Conservation (phyloP, 805 yeast genomes). For the Yarrowia deformans region DNA sequence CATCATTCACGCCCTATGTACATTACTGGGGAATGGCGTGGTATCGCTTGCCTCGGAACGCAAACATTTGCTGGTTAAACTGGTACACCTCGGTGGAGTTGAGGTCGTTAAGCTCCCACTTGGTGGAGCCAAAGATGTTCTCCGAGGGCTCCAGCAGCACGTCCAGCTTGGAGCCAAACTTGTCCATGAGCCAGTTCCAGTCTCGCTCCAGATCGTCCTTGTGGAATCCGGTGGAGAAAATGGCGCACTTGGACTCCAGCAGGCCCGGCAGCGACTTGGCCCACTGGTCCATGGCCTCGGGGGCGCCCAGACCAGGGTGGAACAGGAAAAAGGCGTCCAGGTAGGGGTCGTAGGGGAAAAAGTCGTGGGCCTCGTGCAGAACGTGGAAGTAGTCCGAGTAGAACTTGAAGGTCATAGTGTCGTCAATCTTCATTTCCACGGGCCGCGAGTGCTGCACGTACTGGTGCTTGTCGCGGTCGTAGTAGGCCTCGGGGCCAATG, state of each 20-base stretch:
- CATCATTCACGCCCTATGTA: constrained; percentile 36
- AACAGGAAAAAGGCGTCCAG: constrained; percentile 89
- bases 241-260: constrained; percentile 90
- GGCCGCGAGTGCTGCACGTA: constrained; percentile 60
- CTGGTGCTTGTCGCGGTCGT: constrained; percentile 72
- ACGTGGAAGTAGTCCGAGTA: constrained; percentile 94
- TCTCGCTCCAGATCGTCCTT: constrained; percentile 74
- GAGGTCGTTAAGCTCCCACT: constrained; percentile 91
- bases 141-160: constrained; percentile 74
- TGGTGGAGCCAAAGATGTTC: constrained; percentile 83
- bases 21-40: constrained; percentile 65
- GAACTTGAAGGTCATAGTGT: constrained; percentile 72
- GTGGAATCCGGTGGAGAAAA: constrained; percentile 90
- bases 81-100: constrained; percentile 94
- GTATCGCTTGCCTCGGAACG: constrained; percentile 94
- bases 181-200: constrained; percentile 68
- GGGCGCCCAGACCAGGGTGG: constrained; percentile 93
- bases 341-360: constrained; percentile 98
- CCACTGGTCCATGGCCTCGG: constrained; percentile 83
- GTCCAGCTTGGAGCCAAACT: constrained; percentile 79
- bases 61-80: constrained; percentile 88
- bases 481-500: constrained; percentile 91
- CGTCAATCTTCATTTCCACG: constrained; percentile 74
- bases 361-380: constrained; percentile 88
- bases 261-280: constrained; percentile 82